Evolutionary conservation across 2,329 filamentous ascomycete species (phyloP).

Genomic region (Coniochaeta hoffmannii): DNA sequence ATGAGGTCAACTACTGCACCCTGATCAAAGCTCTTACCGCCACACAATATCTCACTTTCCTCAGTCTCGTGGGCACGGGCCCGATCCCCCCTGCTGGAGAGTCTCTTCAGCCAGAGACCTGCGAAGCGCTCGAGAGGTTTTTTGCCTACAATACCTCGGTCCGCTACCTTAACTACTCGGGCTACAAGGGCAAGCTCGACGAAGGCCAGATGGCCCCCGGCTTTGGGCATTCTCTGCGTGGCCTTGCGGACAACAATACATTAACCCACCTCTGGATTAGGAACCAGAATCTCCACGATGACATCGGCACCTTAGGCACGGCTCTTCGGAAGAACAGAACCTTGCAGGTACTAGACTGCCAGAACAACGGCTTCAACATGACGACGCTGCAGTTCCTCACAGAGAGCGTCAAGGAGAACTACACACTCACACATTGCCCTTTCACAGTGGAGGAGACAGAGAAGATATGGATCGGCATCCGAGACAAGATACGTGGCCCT

Average conservation of each 20-base stretch:
- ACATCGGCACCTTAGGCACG: constrained; percentile 41
- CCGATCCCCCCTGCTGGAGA: constrained; percentile 27
- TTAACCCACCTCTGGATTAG: constrained; percentile 43
- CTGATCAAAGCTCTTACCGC: constrained; percentile 41
- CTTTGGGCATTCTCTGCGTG: constrained; percentile 39
- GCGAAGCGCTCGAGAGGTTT: constrained; percentile 39
- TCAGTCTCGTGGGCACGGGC: constrained; percentile 48
- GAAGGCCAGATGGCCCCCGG: constrained; percentile 48
- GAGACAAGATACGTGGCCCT: constrained; percentile 7
- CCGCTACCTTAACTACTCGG: constrained; percentile 48
- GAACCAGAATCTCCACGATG: constrained; percentile 47
- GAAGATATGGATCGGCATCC: constrained; percentile 16
- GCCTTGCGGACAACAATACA: constrained; percentile 20
- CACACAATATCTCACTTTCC: constrained; percentile 41
- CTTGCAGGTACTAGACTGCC: constrained; percentile 45
- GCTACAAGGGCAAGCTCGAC: constrained; percentile 49
- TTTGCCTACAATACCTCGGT: constrained; percentile 44
- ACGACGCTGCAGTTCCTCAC: constrained; percentile 41
- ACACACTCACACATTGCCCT: constrained; percentile 35
- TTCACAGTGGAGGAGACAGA: constrained; percentile 18
- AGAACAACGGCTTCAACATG: constrained; percentile 46
- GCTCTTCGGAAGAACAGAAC: constrained; percentile 40
- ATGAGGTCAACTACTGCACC: constrained; percentile 43
- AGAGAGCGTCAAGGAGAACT: constrained; percentile 33
- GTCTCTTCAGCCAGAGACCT: constrained; percentile 34